Conservation (phyloP, 2,329 filamentous ascomycete species). For the Venturiaceae sp. region DNA sequence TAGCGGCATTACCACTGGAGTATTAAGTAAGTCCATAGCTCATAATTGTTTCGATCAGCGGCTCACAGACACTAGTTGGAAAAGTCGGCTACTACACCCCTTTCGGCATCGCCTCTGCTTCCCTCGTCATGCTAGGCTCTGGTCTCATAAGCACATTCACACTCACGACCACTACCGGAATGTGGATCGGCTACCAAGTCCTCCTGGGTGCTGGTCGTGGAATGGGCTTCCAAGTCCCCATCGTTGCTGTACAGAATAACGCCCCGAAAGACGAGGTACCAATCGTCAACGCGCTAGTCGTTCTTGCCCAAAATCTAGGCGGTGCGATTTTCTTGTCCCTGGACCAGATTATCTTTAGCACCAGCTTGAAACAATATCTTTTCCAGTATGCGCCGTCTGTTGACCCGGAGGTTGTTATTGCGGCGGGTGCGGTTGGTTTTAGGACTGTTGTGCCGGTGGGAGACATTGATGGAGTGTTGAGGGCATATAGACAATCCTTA, state of each 20-base stretch:
- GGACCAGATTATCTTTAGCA: conserved; percentile 58
- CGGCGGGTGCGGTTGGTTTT: conserved; percentile 19
- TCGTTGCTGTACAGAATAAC: conserved; percentile 37
- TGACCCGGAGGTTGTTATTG: conserved; percentile 25
- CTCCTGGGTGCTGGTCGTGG: conserved; percentile 39
- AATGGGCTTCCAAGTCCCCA: conserved; percentile 37
- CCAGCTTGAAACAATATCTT: conserved; percentile 48
- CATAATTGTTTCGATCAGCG: conserved; percentile 19
- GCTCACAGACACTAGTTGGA: too few species aligned
- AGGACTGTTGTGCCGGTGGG: conserved; percentile 9
- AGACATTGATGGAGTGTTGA: conserved; percentile 25
- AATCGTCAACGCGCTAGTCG: conserved; percentile 5
- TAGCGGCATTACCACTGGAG: conserved; percentile 20
- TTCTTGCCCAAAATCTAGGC: conserved; percentile 46
- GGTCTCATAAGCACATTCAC: conserved; percentile 23
- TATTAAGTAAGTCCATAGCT: conserved; percentile 22
- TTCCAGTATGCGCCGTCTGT: conserved; percentile 28
- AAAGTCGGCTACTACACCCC: conserved; percentile 29
- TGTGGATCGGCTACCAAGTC: conserved; percentile 46
- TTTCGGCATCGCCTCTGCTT: conserved; percentile 22
- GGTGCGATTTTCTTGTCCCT: conserved; percentile 57
- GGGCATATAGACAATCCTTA: conserved; percentile 44
- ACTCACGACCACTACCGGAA: conserved; percentile 26
- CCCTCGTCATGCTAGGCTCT: conserved; percentile 14
- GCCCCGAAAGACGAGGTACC: conserved; percentile 16